Conservation (phyloP, 805 yeast species). For the Debaryomyces tyrocola region DNA sequence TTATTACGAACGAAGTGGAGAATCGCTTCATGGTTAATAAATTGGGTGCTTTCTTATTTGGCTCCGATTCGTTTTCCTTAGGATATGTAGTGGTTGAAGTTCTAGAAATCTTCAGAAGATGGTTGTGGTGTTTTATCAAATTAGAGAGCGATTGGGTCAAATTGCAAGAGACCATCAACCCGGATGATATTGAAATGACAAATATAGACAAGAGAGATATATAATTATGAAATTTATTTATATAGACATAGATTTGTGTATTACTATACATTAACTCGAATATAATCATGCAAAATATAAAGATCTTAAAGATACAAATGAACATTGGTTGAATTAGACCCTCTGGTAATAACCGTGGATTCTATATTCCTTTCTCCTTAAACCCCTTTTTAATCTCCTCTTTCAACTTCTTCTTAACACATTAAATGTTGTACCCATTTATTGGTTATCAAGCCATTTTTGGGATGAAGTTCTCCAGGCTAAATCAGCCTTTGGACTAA, state of each 20-base stretch:
- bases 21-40: constrained; percentile 8
- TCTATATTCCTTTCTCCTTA: not conserved
- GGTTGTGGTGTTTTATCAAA: constrained; percentile 86
- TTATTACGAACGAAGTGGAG: constrained; percentile 12
- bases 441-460: constrained; percentile 38
- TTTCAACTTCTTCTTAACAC: not conserved
- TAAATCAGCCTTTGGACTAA: constrained; percentile 47
- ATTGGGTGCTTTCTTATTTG: constrained; percentile 33
- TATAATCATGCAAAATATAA: not conserved
- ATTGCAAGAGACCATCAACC: constrained; percentile 12
- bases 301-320: not conserved
- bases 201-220: not conserved
- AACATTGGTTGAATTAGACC: not conserved
- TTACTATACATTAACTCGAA: not conserved
- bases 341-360: not conserved
- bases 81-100: constrained; percentile 70
- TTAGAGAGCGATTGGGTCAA: constrained; percentile 71
- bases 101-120: constrained; percentile 78
- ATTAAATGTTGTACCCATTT: not conserved
- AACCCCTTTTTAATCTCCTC: not conserved
- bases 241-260: not conserved
- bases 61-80: constrained; percentile 40
- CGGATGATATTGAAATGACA: constrained; percentile 5
- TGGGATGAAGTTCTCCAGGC: constrained; percentile 49
- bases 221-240: not conserved